Evolutionary conservation across 2,329 filamentous ascomycete genomes (phyloP).

Genomic region (Cyphellophora attinorum): DNA sequence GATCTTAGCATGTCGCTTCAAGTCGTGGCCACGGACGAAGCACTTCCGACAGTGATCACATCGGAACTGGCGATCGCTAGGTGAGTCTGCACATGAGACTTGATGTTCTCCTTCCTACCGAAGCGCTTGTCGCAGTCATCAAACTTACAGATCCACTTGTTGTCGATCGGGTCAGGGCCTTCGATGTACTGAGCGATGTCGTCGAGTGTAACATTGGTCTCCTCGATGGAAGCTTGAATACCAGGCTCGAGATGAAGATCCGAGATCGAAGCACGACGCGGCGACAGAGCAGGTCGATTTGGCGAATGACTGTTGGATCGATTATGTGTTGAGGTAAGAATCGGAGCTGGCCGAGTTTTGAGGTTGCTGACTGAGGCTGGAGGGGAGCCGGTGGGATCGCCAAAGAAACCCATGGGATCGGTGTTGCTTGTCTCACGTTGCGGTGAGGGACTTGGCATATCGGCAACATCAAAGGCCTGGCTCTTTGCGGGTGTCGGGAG

Average conservation of each 20-base stretch:
- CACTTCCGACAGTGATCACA: slow-evolving; percentile 91
- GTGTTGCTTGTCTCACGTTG: slow-evolving; percentile 9
- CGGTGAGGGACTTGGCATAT: slow-evolving; percentile 34
- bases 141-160: slow-evolving; percentile 70
- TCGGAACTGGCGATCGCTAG: slow-evolving; percentile 92
- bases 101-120: slow-evolving; percentile 97
- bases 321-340: slow-evolving; percentile 13
- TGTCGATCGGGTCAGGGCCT: slow-evolving; percentile 61
- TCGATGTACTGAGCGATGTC: slow-evolving; percentile 70
- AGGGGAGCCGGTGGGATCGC: slow-evolving; percentile 1
- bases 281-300: slow-evolving; percentile 28
- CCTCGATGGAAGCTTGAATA: slow-evolving; percentile 53
- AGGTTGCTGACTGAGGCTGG: slow-evolving; percentile 1
- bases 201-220: slow-evolving; percentile 79
- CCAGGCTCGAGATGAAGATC: slow-evolving; percentile 44
- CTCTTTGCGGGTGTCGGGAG: slow-evolving; percentile 4
- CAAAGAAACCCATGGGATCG: slow-evolving; percentile 7
- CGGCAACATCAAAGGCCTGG: slow-evolving; percentile 37
- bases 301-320: slow-evolving; percentile 19
- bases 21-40: slow-evolving; percentile 93
- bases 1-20: slow-evolving; percentile 95
- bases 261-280: slow-evolving; percentile 34
- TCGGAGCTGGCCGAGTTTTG: slow-evolving; percentile 9
- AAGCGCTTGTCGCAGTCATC: slow-evolving; percentile 79
- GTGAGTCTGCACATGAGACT: slow-evolving; percentile 95